Evolutionary conservation across 148 eudicot genomes (phyloP).

Genomic region (Diospyros kaki): DNA sequence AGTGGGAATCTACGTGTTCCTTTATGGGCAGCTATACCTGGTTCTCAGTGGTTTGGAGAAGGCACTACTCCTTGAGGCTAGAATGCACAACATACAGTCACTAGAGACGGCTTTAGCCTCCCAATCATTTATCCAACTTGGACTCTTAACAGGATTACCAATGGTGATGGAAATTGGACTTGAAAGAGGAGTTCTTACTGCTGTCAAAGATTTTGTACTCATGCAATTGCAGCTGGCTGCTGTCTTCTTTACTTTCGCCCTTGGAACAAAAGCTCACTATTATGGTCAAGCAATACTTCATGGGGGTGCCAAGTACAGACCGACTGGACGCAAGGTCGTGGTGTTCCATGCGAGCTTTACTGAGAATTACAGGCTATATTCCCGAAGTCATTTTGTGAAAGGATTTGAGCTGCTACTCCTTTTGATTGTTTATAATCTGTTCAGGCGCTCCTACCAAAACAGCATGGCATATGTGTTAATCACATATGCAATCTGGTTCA

Average conservation of each 20-base stretch:
- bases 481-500: conserved; percentile 92
- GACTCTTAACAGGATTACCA: conserved; percentile 90
- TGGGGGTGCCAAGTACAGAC: conserved; percentile 90
- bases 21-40: conserved; percentile 92
- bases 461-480: conserved; percentile 67
- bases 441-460: conserved; percentile 62
- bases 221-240: conserved; percentile 95
- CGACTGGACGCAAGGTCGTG: conserved; percentile 89
- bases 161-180: conserved; percentile 94
- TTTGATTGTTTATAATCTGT: conserved; percentile 67
- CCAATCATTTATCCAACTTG: conserved; percentile 91
- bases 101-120: conserved; percentile 93
- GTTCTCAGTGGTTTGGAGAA: conserved; percentile 91
- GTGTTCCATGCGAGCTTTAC: conserved; percentile 83
- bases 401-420: conserved; percentile 81
- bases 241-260: conserved; percentile 93
- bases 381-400: conserved; percentile 91
- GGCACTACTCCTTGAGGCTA: conserved; percentile 63
- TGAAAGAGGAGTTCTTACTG: conserved; percentile 71
- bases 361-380: conserved; percentile 85
- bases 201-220: conserved; percentile 87
- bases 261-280: conserved; percentile 86
- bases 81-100: conserved; percentile 65
- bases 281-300: conserved; percentile 92
- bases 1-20: conserved; percentile 80